phyloP scores from a whole-genome alignment of 2,329 filamentous ascomycete genomes.

The Penicillium occitanis region DNA sequence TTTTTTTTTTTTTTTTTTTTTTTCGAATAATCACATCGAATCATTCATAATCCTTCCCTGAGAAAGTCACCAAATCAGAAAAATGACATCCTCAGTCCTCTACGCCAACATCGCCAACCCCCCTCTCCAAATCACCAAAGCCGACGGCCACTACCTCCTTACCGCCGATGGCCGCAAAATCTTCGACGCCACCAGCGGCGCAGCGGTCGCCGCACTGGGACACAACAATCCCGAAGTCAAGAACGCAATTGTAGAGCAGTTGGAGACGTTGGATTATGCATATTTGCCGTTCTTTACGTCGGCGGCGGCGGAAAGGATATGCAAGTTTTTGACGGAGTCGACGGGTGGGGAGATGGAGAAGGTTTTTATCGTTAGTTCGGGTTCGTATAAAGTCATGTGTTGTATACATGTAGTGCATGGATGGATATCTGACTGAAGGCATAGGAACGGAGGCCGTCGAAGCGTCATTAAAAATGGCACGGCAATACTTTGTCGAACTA shows the following conservation, averaged over 20 bases:
- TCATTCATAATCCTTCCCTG: too few relatives aligned
- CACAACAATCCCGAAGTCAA: conserved; percentile 62
- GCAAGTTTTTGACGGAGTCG: conserved; percentile 46
- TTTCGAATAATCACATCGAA: too few relatives aligned
- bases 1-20: too few relatives aligned
- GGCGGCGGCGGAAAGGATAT: conserved; percentile 52
- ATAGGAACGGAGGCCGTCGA: conserved; percentile 59
- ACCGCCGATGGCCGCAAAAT: conserved; percentile 51
- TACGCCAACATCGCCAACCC: background rate
- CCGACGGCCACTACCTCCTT: background rate
- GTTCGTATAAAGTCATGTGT: conserved; percentile 32
- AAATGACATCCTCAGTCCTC: conserved; percentile 6
- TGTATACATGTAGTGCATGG: background rate
- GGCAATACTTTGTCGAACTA: conserved; percentile 64
- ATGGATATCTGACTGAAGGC: background rate
- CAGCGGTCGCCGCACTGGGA: conserved; percentile 70
- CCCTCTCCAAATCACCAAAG: background rate
- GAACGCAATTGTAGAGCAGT: conserved; percentile 59
- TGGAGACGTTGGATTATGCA: conserved; percentile 55
- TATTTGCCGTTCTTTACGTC: conserved; percentile 54
- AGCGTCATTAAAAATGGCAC: conserved; percentile 63
- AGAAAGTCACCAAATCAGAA: background rate
- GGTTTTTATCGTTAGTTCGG: conserved; percentile 58
- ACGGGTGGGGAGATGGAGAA: conserved; percentile 53
- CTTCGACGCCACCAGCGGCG: conserved; percentile 69